phyloP scores from a whole-genome alignment of 495 filamentous ascomycete genomes.

The Filosporella fistucella region DNA sequence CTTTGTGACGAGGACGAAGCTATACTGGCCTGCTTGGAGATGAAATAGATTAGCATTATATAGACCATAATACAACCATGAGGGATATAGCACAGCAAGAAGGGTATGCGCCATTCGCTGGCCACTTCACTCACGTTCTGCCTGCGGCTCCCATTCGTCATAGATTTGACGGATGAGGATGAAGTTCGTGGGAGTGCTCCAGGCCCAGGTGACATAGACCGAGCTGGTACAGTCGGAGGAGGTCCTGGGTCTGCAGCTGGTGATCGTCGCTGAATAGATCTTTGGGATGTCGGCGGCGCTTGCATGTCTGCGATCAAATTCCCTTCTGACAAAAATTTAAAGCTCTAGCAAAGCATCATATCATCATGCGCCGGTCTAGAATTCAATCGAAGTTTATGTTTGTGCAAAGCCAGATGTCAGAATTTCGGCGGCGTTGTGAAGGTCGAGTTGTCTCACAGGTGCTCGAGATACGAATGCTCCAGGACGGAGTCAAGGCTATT shows the following conservation, averaged over 20 bases:
- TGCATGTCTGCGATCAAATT: slow-evolving; percentile 13
- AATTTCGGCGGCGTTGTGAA: no score
- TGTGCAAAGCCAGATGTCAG: no score
- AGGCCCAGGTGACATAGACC: slow-evolving; percentile 36
- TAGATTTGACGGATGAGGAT: slow-evolving; percentile 36
- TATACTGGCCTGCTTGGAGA: slow-evolving; percentile 3
- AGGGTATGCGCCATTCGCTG: slow-evolving; percentile 3
- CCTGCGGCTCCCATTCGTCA: slow-evolving; percentile 35
- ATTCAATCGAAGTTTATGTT: no score
- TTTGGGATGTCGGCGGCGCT: slow-evolving; percentile 18
- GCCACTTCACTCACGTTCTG: slow-evolving; percentile 41
- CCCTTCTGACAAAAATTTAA: no score
- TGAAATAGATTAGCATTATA: slow-evolving; percentile 13
- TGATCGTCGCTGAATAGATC: slow-evolving; percentile 33
- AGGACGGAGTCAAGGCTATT: no score
- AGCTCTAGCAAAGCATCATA: slow-evolving; percentile 14
- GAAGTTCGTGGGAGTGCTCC: slow-evolving; percentile 38
- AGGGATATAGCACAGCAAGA: neutral
- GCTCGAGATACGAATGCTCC: no score
- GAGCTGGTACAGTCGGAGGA: slow-evolving; percentile 43
- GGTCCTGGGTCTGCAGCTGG: slow-evolving; percentile 41
- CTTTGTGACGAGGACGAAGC: slow-evolving; percentile 29
- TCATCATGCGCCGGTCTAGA: neutral
- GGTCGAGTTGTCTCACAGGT: no score
- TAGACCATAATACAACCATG: neutral